Evolutionary conservation across 1,284 basidiomycete genomes (phyloP).

Genomic region (Trametes versicolor): DNA sequence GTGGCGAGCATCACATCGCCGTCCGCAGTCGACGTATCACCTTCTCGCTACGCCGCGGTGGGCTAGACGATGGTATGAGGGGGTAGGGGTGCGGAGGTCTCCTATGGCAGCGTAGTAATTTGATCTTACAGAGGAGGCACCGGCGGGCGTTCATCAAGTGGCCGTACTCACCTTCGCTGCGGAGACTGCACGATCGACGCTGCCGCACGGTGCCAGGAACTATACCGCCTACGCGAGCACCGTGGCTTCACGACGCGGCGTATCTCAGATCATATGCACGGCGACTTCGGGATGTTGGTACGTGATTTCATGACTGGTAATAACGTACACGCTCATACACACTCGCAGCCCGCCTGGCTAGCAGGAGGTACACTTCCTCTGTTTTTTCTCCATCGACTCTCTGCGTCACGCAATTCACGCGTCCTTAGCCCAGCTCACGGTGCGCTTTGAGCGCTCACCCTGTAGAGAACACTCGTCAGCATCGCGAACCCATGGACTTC

Average conservation of each 20-base stretch:
- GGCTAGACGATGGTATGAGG: neutral
- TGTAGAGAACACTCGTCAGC: neutral
- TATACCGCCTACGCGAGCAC: too few relatives aligned
- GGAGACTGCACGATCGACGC: too few relatives aligned
- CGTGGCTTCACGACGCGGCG: neutral
- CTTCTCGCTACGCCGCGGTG: neutral
- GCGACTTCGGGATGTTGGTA: neutral
- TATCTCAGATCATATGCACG: neutral
- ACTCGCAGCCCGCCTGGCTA: slow-evolving; percentile 9
- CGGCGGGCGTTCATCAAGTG: too few relatives aligned
- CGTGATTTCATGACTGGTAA: neutral
- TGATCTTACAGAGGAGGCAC: too few relatives aligned
- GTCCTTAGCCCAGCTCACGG: slow-evolving; percentile 1
- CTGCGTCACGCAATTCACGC: neutral
- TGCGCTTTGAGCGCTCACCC: neutral
- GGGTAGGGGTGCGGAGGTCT: too few relatives aligned
- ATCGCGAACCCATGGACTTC: too few relatives aligned
- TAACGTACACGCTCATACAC: slow-evolving; percentile 13
- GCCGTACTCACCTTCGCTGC: too few relatives aligned
- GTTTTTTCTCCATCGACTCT: too few relatives aligned
- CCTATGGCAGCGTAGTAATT: too few relatives aligned
- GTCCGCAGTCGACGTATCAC: neutral
- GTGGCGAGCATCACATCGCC: neutral
- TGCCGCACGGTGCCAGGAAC: too few relatives aligned
- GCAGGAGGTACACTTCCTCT: neutral